Evolutionary conservation across 2,329 filamentous ascomycete species (phyloP).

Genomic region (Paraconiothyrium brasiliense): DNA sequence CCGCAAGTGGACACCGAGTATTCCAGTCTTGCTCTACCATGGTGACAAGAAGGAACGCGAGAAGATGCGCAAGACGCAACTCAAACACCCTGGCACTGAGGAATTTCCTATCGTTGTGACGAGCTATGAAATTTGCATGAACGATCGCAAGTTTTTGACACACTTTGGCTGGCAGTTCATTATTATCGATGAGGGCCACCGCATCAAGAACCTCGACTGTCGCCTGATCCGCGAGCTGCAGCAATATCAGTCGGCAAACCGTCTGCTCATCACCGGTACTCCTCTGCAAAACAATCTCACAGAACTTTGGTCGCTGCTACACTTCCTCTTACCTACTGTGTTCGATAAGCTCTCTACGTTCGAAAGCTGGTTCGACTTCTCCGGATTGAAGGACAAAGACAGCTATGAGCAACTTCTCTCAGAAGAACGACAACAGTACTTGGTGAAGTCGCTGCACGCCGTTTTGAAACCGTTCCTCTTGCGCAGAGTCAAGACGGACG

Average conservation of each 20-base stretch:
- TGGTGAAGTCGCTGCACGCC: slow-evolving; percentile 89
- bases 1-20: slow-evolving; percentile 84
- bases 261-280: slow-evolving; percentile 92
- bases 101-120: slow-evolving; percentile 93
- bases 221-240: slow-evolving; percentile 88
- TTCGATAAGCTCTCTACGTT: slow-evolving; percentile 95
- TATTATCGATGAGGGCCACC: slow-evolving; percentile 96
- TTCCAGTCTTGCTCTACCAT: slow-evolving; percentile 91
- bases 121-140: slow-evolving; percentile 94
- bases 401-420: slow-evolving; percentile 81
- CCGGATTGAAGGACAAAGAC: slow-evolving; percentile 84
- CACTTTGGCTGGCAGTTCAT: slow-evolving; percentile 97
- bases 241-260: slow-evolving; percentile 87
- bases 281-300: slow-evolving; percentile 95
- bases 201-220: slow-evolving; percentile 96
- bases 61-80: slow-evolving; percentile 74
- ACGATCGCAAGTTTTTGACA: slow-evolving; percentile 81
- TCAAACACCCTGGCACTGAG: slow-evolving; percentile 73
- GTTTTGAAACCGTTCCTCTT: slow-evolving; percentile 92
- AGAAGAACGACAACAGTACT: slow-evolving; percentile 77
- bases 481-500: slow-evolving; percentile 89
- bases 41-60: slow-evolving; percentile 82
- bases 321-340: slow-evolving; percentile 91
- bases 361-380: slow-evolving; percentile 97
- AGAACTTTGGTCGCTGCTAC: slow-evolving; percentile 92